These are phyloP conservation scores for Passalora sequoiae DNA, from an alignment of 2,329 filamentous ascomycete genomes.

Conservation along the genomic window DNA sequence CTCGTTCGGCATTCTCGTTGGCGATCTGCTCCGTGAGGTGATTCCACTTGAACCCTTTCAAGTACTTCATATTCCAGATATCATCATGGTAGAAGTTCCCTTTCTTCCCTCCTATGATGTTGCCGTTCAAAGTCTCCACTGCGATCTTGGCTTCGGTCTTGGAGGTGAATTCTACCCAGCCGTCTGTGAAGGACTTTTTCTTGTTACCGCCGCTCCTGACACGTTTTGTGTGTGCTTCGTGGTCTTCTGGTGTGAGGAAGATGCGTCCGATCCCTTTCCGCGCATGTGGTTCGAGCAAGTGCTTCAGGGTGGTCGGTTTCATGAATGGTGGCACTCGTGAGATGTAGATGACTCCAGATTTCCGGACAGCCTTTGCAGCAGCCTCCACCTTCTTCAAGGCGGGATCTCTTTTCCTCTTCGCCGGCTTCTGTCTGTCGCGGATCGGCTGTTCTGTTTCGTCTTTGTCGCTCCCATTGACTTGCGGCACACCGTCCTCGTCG, in stretches of 20 bases:
- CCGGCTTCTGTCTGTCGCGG: slow-evolving; percentile 6
- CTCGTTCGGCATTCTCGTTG: slow-evolving; percentile 73
- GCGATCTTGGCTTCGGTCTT: slow-evolving; percentile 74
- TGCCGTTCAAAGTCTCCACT: slow-evolving; percentile 70
- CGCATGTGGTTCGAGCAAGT: slow-evolving; percentile 70
- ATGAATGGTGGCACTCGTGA: slow-evolving; percentile 83
- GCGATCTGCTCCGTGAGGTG: slow-evolving; percentile 69
- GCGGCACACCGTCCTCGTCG: slow-evolving; percentile 28
- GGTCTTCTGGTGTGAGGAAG: slow-evolving; percentile 73
- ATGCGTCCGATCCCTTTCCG: slow-evolving; percentile 62
- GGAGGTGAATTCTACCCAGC: slow-evolving; percentile 76
- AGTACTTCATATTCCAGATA: slow-evolving; percentile 77
- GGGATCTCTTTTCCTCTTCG: slow-evolving; percentile 35
- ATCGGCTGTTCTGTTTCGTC: slow-evolving; percentile 27
- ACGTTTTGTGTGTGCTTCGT: slow-evolving; percentile 59
- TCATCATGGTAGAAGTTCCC: slow-evolving; percentile 78
- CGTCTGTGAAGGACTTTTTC: slow-evolving; percentile 74
- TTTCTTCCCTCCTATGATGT: slow-evolving; percentile 78
- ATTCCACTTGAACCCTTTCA: slow-evolving; percentile 78
- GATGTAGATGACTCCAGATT: slow-evolving; percentile 76
- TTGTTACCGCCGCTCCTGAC: slow-evolving; percentile 74
- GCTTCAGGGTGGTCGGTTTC: slow-evolving; percentile 73
- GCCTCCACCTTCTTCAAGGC: slow-evolving; percentile 64
- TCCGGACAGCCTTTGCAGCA: slow-evolving; percentile 60
- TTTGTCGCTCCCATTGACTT: slow-evolving; percentile 18